Conservation (phyloP, 2,329 filamentous ascomycete genomes). For the Colletotrichum chlorophyti region DNA sequence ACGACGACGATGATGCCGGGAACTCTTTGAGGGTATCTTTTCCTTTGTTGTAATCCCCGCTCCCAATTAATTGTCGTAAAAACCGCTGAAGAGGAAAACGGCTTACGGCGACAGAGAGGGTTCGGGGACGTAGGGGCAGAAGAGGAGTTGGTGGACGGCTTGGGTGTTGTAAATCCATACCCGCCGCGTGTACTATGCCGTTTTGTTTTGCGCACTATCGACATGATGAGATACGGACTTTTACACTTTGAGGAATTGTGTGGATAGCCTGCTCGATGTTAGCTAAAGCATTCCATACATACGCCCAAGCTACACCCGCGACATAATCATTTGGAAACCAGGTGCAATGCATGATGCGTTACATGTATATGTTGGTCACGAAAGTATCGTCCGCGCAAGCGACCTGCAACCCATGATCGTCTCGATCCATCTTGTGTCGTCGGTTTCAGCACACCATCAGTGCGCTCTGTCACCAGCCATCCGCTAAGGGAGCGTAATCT, state of each 20-base stretch:
- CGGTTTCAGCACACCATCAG: slow-evolving; percentile 14
- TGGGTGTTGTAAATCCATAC: slow-evolving; percentile 8
- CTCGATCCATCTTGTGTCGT: neutral
- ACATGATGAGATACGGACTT: slow-evolving; percentile 27
- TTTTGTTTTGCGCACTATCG: slow-evolving; percentile 23
- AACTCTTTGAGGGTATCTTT: slow-evolving; percentile 17
- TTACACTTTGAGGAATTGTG: slow-evolving; percentile 16
- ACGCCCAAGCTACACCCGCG: too few relatives aligned
- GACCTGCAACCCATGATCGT: neutral
- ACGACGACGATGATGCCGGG: too few relatives aligned
- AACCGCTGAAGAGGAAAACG: too few relatives aligned
- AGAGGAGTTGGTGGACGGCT: slow-evolving; percentile 17
- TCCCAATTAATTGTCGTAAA: too few relatives aligned
- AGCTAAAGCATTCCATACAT: slow-evolving; percentile 21
- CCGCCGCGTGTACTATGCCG: slow-evolving; percentile 26
- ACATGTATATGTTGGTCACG: too few relatives aligned
- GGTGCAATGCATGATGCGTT: too few relatives aligned
- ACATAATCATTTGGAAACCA: too few relatives aligned
- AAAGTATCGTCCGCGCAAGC: neutral
- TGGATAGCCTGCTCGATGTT: slow-evolving; percentile 16
- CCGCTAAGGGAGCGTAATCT: slow-evolving; percentile 1
- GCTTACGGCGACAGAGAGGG: too few relatives aligned
- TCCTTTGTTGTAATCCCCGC: slow-evolving; percentile 20
- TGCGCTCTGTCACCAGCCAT: neutral
- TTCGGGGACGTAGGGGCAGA: neutral